Base-by-base conservation (phyloP, 192 early-diverging fungal genomes). In the Nowakowskiella sp. region DNA sequence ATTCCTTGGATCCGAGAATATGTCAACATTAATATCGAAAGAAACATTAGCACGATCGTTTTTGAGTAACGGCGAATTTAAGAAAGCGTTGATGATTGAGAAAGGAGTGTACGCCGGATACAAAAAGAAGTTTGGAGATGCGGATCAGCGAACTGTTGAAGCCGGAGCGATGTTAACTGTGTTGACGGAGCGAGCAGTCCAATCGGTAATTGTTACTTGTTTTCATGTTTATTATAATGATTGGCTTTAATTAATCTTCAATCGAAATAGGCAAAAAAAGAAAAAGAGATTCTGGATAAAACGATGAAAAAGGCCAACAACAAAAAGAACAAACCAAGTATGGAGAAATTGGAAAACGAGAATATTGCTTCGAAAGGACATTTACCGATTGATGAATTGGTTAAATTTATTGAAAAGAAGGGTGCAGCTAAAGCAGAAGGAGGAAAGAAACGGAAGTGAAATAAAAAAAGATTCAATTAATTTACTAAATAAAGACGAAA, bases 1-100 rank as follows among this genome's bases (percentile, higher is more conserved):
- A 23, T 62, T 87, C 10, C 70, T 87, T 23, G 87, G 87, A 33
- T 57, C 73, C 44, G 81, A 91, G 6, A 78, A 88, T 60, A 64
- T 83, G 21, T 50, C 81, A 6, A 86, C 88, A 1, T 79, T 76
- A 31, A 72, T 70, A 42, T 69, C 83, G 13, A 59, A 89, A 57
- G 89, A 92, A 50, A 64, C 81, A 27, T 78, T 90, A 51, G 84
- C 85, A 19, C 86, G 89, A 65, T 78, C 80, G n/a, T 76, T 84
- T 9, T 23, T 82, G 13, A 66, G 82, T 16, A 49, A 57, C 28
- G 83, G 82, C 30, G 88, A 90, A 33, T 91, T 85, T 60, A 72
- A 76, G 28, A 76, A 69, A n/a, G 86, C 89, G 9, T 67, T 92
- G 49, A 76, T 74, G 43, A 74, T 67, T 13, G 88, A 92, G 60